Evolutionary conservation across 345 rosid genomes (phyloP).

Genomic region (Rubroshorea leprosula): DNA sequence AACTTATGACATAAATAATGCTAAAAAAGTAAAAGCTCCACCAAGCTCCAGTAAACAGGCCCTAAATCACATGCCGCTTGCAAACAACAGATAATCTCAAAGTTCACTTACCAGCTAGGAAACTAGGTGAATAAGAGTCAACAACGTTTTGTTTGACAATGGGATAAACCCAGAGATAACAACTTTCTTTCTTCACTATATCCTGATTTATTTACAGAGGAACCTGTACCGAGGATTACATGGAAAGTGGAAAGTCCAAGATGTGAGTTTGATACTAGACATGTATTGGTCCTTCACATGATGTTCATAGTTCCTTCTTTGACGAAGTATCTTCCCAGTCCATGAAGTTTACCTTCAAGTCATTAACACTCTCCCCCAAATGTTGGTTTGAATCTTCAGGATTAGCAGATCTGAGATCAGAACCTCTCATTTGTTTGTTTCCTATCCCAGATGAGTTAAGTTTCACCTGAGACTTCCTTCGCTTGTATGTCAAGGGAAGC

Average conservation of each 20-base stretch:
- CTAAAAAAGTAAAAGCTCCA: too few species aligned
- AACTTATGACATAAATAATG: too few species aligned
- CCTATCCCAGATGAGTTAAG: conserved; percentile 20
- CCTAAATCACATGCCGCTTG: too few species aligned
- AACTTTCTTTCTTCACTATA: conserved; percentile 21
- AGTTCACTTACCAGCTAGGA: background rate
- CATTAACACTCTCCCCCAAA: conserved; percentile 22
- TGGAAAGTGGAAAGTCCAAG: conserved; percentile 4
- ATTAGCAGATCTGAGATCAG: conserved; percentile 21
- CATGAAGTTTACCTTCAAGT: conserved; percentile 22
- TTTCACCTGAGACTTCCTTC: conserved; percentile 41
- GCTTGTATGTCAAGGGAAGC: conserved; percentile 52
- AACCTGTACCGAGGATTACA: conserved; percentile 16
- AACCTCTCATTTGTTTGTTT: conserved; percentile 18
- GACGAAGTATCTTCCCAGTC: conserved; percentile 21
- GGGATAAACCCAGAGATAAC: conserved; percentile 5
- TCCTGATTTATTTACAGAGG: conserved; percentile 16
- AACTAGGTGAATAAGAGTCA: background rate
- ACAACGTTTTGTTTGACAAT: conserved; percentile 1
- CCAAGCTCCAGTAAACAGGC: too few species aligned
- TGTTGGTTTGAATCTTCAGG: conserved; percentile 22
- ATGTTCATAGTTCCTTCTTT: conserved; percentile 19
- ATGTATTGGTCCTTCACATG: conserved; percentile 3
- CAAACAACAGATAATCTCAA: too few species aligned
- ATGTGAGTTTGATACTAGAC: conserved; percentile 12